Base-by-base conservation (phyloP, 768 basidiomycete species). In the Termitomyces eurrhizus region DNA sequence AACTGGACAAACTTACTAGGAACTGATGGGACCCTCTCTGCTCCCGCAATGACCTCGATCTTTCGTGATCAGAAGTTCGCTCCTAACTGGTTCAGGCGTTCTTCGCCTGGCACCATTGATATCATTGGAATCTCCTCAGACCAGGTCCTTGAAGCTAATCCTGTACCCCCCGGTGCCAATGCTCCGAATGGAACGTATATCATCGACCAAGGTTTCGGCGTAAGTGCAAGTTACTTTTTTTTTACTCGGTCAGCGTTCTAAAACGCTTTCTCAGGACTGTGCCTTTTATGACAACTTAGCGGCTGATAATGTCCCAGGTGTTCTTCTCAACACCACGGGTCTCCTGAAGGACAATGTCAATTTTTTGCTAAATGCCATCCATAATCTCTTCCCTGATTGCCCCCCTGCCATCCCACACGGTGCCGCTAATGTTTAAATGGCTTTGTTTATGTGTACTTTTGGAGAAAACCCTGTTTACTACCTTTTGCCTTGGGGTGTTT, bases 61-160 rank as follows among this genome's bases (percentile, higher is more conserved):
- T 64, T 64, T 52, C 64, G 61, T 41, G 61, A 64, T 35, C 64
- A 64, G 36, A 62, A 45, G 35, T 64, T 62, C 55, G 58, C 64
- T 7, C 48, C 46, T 16, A 56, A 61, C 33, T 64, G 60, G 58
- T 32, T 51, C 16, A 58, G 64, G 14, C 60, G 61, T 39, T 49
- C 54, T 51, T 56, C 50, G 9, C 50, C 58, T 12, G 58, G 58
- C 16, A 56, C 50, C 2, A 42, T 62, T 35, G 55, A 41, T 37
- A 14, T 36, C 0, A 62, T 64, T 29, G 60, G 55, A 18, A 8
- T 1, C 3, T 29, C 50, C 13, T 32, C 56, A n/a, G 35, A 2
- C 16, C 33, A 52, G 21, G 59, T 62, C 3, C 39, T 62, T 21
- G 37, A 3, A 0, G 42, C 51, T 8, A 39, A 62, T 48, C 64